Evolutionary conservation across 163 green algal species (phyloP).

Genomic region (Volvox carteri): DNA sequence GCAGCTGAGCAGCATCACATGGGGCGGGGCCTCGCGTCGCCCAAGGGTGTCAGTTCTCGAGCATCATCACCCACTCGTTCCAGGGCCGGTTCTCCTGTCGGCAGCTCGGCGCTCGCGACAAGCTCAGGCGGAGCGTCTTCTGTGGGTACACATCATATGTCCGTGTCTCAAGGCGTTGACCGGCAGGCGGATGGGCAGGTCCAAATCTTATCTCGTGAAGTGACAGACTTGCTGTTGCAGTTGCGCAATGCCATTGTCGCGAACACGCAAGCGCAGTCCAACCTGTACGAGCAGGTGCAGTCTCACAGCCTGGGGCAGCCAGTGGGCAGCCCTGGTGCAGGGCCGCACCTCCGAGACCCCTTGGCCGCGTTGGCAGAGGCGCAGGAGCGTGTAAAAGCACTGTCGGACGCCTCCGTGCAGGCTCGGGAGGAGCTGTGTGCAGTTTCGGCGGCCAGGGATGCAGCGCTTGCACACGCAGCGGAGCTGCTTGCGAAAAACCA

Average conservation of each 20-base stretch:
- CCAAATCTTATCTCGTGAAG: background rate
- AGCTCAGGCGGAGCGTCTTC: no score
- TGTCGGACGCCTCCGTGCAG: background rate
- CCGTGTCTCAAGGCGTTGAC: background rate
- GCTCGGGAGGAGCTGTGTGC: background rate
- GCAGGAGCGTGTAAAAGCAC: background rate
- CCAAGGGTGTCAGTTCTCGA: no score
- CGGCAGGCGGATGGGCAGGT: background rate
- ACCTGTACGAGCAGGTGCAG: background rate
- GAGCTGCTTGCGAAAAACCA: background rate
- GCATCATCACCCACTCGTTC: no score
- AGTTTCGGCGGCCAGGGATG: background rate
- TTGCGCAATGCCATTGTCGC: background rate
- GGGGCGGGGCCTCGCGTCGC: no score
- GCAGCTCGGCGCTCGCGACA: no score
- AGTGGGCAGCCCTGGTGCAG: background rate
- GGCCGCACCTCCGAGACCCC: background rate
- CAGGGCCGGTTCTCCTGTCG: no score
- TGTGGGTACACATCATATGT: no score
- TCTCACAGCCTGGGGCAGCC: background rate
- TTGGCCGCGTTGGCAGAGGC: background rate
- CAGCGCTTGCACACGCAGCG: background rate
- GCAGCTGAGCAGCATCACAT: no score
- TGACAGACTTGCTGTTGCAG: background rate
- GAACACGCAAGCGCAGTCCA: background rate